Base-by-base conservation (phyloP, 2,329 filamentous ascomycete species). In the Colletotrichum sp. region DNA sequence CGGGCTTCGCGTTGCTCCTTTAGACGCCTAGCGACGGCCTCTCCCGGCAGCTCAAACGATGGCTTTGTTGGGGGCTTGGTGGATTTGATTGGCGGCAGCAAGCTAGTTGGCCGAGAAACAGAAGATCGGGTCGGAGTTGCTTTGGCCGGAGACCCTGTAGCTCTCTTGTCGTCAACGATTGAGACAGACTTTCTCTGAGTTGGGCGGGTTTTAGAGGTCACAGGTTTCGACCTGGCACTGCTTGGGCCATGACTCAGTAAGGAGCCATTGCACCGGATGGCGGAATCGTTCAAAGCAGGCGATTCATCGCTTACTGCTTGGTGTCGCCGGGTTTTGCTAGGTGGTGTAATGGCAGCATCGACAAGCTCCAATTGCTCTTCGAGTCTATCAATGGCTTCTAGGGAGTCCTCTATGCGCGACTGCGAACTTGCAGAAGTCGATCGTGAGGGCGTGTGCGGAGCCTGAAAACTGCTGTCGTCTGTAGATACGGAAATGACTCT, bases 11-110 rank as follows among this genome's bases (percentile, higher is more conserved):
- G 88, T 79, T 91, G 88, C 80, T 92, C 90, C 80, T 88, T 91
- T 73, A 92, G 81, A 16, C 88, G 87, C 16, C 89, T 88, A 55
- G 91, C 89, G 12, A 93, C 87, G 48, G 90, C 90, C 60, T 93
- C 92, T 12, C 92, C 91, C 1, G 91, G 91, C 15, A 94, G 87
- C 81, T 93, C 91, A 80, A 93, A 93, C 0, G 86, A 88, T 3
- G 92, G 82, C 10, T 88, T 82, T 1, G 91, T 93, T 5, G 85
- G 85, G 18, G 87, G 84, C 79, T 91, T 93, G 48, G 84, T 86
- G 10, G 91, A 91, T 80, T 88, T 93, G 86, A 83, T 78, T 88
- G 87, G 86, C 8, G 86, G 85, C 8, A 87, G 82, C 25, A 89
- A 85, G 75, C 85, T 86, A 28, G 86, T 78, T 25, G 86, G 85